phyloP scores from a whole-genome alignment of 441 rosid species.

The Gossypium davidsonii region DNA sequence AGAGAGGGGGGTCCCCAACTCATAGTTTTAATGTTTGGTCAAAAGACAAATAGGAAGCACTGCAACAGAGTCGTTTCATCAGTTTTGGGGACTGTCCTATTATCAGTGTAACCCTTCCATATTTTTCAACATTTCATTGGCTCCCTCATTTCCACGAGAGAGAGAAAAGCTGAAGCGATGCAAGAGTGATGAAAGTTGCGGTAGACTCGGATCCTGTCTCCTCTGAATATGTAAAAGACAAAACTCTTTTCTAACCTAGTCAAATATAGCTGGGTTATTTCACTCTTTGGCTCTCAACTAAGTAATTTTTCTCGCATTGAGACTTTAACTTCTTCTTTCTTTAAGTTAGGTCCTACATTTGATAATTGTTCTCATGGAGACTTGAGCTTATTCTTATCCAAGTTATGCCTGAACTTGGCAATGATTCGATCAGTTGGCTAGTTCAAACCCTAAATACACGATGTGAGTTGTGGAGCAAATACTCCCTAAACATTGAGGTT shows the following conservation, averaged over 20 bases:
- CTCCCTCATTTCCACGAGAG: neutral
- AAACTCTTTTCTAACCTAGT: neutral
- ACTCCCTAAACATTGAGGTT: too few species aligned
- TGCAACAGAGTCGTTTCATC: conserved; percentile 27
- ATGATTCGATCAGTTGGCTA: fast-evolving
- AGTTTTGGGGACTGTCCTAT: conserved; percentile 1
- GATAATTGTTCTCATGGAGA: too few species aligned
- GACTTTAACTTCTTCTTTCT: too few species aligned
- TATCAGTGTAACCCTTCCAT: conserved; percentile 12
- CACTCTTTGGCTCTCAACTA: too few species aligned
- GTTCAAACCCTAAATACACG: too few species aligned
- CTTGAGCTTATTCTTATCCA: too few species aligned
- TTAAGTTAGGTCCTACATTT: too few species aligned
- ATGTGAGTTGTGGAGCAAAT: too few species aligned
- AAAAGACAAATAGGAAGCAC: conserved; percentile 15
- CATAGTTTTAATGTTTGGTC: neutral
- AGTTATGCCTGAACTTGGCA: fast-evolving
- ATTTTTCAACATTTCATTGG: conserved; percentile 21
- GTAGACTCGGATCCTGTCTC: conserved; percentile 63
- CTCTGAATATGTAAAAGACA: conserved; percentile 6
- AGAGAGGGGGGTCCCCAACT: neutral
- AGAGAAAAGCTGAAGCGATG: conserved; percentile 12
- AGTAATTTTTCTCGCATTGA: too few species aligned
- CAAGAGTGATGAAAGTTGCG: conserved; percentile 42
- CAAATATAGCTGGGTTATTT: too few species aligned